phyloP scores from a whole-genome alignment of 1,139 yeast species.

The Tardiomyces digboiensis region DNA sequence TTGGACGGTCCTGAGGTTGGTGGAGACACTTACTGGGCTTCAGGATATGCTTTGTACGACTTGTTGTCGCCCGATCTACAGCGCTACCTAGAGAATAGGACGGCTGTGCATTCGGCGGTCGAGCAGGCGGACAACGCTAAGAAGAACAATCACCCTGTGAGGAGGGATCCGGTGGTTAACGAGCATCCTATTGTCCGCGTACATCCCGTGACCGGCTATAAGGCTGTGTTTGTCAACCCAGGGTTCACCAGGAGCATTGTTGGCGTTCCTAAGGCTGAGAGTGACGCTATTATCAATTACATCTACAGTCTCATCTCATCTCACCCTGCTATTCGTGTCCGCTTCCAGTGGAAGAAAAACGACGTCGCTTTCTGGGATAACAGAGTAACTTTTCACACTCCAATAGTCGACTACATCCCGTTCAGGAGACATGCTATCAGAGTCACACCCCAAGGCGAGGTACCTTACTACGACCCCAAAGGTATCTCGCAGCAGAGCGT shows the following conservation, averaged over 20 bases:
- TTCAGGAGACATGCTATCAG: conserved; percentile 43
- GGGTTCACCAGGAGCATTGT: conserved; percentile 34
- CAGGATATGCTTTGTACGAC: conserved; percentile 43
- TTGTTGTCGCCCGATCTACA: conserved; percentile 41
- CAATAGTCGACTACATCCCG: conserved; percentile 40
- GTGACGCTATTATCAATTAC: conserved; percentile 30
- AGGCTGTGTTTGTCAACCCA: conserved; percentile 35
- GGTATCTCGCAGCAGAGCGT: conserved; percentile 18
- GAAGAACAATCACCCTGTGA: conserved; percentile 27
- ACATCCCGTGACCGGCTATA: conserved; percentile 50
- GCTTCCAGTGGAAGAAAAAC: conserved; percentile 45
- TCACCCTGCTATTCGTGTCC: conserved; percentile 41
- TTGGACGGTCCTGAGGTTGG: conserved; percentile 38
- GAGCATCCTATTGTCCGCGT: conserved; percentile 37
- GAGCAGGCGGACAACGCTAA: conserved; percentile 27
- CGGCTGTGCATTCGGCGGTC: conserved; percentile 31
- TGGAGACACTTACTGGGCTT: conserved; percentile 43
- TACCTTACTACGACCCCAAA: conserved; percentile 40
- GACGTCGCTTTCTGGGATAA: conserved; percentile 51
- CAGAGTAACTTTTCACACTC: conserved; percentile 38
- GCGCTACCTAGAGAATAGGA: conserved; percentile 39
- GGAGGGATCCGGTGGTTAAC: conserved; percentile 24
- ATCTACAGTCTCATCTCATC: conserved; percentile 35
- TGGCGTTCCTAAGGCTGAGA: conserved; percentile 36
- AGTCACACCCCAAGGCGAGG: conserved; percentile 48